phyloP scores from a whole-genome alignment of 2,329 filamentous ascomycete genomes.

The Talaromyces sp. region DNA sequence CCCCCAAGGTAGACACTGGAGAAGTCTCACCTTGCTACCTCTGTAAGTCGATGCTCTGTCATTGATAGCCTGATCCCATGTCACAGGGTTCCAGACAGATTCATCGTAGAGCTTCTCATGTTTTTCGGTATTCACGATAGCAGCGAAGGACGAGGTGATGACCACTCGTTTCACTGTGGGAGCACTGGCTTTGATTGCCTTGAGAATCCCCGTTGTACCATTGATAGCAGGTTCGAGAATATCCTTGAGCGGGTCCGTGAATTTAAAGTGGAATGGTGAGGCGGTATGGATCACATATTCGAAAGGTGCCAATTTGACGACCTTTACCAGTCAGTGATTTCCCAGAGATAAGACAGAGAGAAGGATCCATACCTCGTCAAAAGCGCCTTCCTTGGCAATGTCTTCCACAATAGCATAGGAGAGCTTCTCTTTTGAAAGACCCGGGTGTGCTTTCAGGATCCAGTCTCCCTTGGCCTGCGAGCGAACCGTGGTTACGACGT shows the following conservation, averaged over 20 bases:
- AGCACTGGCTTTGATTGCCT: conserved; percentile 56
- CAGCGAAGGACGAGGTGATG: conserved; percentile 65
- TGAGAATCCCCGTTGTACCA: conserved; percentile 59
- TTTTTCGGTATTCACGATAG: conserved; percentile 50
- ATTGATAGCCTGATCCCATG: conserved; percentile 33
- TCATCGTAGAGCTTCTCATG: conserved; percentile 33
- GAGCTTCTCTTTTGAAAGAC: conserved; percentile 51
- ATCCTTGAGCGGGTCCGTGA: conserved; percentile 63
- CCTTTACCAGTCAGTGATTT: conserved; percentile 24
- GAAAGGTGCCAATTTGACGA: conserved; percentile 59
- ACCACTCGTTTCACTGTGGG: conserved; percentile 68
- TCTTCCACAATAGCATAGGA: conserved; percentile 66
- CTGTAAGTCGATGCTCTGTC: conserved; percentile 36
- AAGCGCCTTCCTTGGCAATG: conserved; percentile 64
- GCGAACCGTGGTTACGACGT: conserved; percentile 59
- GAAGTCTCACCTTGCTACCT: conserved; percentile 47
- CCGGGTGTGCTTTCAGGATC: conserved; percentile 52
- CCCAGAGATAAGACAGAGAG: background rate
- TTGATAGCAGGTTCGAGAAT: conserved; percentile 59
- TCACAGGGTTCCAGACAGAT: conserved; percentile 41
- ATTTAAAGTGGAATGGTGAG: conserved; percentile 67
- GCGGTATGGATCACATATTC: conserved; percentile 71
- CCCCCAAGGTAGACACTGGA: background rate
- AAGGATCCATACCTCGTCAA: conserved; percentile 48
- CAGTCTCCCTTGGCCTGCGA: conserved; percentile 58